A percentile compares a stretch with the other conserved stretches of the same genome.
Conservation (phyloP, 2,329 filamentous ascomycete genomes). For the Cladosporium sp. region DNA sequence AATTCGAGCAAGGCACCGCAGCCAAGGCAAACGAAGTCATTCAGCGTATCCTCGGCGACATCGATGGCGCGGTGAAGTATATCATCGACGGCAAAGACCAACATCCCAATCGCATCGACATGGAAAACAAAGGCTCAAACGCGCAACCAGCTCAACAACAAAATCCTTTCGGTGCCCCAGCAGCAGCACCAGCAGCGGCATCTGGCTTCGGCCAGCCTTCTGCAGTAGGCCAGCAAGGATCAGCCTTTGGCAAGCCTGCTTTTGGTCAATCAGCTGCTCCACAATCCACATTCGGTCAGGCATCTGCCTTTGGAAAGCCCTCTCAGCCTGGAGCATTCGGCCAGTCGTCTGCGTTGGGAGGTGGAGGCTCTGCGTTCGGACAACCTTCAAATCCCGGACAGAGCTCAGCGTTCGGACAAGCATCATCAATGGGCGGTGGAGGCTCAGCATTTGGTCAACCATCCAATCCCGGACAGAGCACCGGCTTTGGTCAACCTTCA, state of each 20-base stretch:
- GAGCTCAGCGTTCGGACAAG: constrained; percentile 20
- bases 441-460: constrained; percentile 24
- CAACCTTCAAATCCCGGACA: constrained; percentile 15
- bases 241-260: constrained; percentile 24
- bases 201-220: constrained; percentile 39
- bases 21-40: constrained; percentile 41
- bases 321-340: constrained; percentile 11
- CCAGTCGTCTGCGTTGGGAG: constrained; percentile 15
- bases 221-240: constrained; percentile 13
- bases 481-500: constrained; percentile 31
- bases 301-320: constrained; percentile 30
- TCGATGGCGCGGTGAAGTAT: constrained; percentile 68
- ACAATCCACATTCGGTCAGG: constrained; percentile 12
- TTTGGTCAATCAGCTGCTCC: constrained; percentile 34
- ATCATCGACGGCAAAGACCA: constrained; percentile 61
- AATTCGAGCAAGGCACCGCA: constrained; percentile 5
- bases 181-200: constrained; percentile 19
- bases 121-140: constrained; percentile 33
- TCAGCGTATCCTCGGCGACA: constrained; percentile 61
- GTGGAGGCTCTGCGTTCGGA: constrained; percentile 18
- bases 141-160: constrained; percentile 2
- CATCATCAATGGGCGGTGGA: constrained; percentile 18
- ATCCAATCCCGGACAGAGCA: constrained; percentile 35
- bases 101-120: constrained; percentile 70
- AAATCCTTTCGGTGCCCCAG: constrained; percentile 6